These are phyloP conservation scores for Leptodontidium sp. DNA, from an alignment of 2,329 filamentous ascomycete species.

Conservation along the genomic window DNA sequence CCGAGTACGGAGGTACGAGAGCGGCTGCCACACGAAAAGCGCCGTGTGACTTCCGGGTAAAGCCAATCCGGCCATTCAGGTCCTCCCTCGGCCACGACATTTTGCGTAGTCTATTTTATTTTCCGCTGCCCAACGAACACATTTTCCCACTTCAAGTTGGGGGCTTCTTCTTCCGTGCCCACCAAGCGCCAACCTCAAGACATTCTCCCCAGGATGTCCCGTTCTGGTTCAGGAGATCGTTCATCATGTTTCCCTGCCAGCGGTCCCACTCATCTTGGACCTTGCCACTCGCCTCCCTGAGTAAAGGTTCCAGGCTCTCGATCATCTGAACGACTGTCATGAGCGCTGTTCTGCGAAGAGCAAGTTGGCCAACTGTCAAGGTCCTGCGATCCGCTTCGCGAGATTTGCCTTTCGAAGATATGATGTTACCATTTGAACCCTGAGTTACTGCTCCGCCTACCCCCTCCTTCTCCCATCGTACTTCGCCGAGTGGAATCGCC, in stretches of 20 bases:
- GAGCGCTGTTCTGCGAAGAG: constrained; percentile 81
- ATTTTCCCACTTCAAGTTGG: constrained; percentile 23
- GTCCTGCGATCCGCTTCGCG: constrained; percentile 42
- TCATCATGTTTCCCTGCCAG: constrained; percentile 89
- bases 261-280: constrained; percentile 91
- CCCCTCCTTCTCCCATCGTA: constrained; percentile 86
- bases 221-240: constrained; percentile 79
- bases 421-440: constrained; percentile 60
- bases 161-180: constrained; percentile 82
- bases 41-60: constrained; percentile 29
- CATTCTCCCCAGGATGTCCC: constrained; percentile 87
- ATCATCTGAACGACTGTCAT: constrained; percentile 84
- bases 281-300: constrained; percentile 85
- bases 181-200: constrained; percentile 86
- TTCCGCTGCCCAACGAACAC: neutral
- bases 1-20: constrained; percentile 17
- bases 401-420: constrained; percentile 45
- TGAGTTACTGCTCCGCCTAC: constrained; percentile 68
- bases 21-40: constrained; percentile 1
- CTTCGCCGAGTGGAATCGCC: constrained; percentile 85
- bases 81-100: neutral
- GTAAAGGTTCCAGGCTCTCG: constrained; percentile 81
- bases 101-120: constrained; percentile 13
- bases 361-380: constrained; percentile 68
- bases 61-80: neutral